A percentile compares a stretch with the other conserved stretches of the same genome.
phyloP scores from a whole-genome alignment of 306 rosid species.

The Cucurbita pepo region DNA sequence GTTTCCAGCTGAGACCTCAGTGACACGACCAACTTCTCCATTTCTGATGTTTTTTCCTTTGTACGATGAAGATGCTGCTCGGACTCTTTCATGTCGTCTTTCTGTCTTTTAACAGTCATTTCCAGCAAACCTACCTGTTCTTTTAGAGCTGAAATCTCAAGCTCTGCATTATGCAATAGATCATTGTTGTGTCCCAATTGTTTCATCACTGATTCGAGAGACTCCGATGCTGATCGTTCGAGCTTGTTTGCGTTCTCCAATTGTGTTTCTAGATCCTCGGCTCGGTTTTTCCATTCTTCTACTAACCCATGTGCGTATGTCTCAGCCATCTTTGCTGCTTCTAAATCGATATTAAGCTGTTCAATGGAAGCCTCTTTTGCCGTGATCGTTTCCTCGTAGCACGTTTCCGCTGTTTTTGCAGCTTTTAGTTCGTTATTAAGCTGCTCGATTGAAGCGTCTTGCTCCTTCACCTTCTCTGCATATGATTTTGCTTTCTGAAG shows the following conservation, averaged over 20 bases:
- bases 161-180: constrained; percentile 53
- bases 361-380: constrained; percentile 59
- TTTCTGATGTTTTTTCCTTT: constrained; percentile 44
- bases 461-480: constrained; percentile 38
- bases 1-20: constrained; percentile 44
- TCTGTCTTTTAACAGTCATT: constrained; percentile 58
- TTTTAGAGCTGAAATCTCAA: constrained; percentile 55
- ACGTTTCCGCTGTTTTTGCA: constrained; percentile 66
- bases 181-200: constrained; percentile 57
- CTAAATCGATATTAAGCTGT: constrained; percentile 65
- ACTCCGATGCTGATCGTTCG: constrained; percentile 78
- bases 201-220: constrained; percentile 55
- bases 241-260: constrained; percentile 52
- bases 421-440: constrained; percentile 69
- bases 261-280: constrained; percentile 45
- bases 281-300: constrained; percentile 52
- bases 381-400: constrained; percentile 28
- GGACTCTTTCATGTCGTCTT: constrained; percentile 58
- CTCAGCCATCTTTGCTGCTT: constrained; percentile 83
- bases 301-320: constrained; percentile 55
- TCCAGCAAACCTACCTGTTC: constrained; percentile 68
- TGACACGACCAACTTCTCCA: constrained; percentile 35
- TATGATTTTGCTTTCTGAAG: constrained; percentile 36
- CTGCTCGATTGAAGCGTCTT: constrained; percentile 54
- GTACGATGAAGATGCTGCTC: constrained; percentile 31